Evolutionary conservation across 805 yeast species (phyloP), one percentile per base, ranked within the genome.

Genomic region (Candida adriatica): DNA sequence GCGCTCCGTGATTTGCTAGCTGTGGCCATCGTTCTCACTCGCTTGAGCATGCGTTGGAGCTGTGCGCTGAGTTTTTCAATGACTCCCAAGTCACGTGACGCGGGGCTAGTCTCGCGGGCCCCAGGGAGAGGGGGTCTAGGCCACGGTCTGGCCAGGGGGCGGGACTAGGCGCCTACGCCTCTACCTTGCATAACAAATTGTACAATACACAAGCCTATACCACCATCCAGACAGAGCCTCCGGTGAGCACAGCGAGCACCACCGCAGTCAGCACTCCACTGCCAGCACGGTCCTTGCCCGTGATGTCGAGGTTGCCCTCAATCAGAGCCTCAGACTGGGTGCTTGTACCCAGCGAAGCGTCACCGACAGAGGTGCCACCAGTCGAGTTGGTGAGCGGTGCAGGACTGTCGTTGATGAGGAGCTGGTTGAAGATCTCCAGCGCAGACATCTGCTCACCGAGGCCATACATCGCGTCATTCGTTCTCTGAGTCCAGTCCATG

Each of bases 211-310:
- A 19, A 19, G 11, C 22, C 22, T 8, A 19, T 19, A 73, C 53
- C 30, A 76, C 51, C 88, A 90, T 79, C 96, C 97, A 87, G 20
- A 76, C 63, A 19, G 82, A 69, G 16, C 87, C 75, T 22, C 78
- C 85, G 14, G 77, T 53, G 16, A 86, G 46, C 3, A 66, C 52
- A 2, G 73, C 72, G 41, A 85, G 55, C 1, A 81, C 76, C 6
- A 85, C 56, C 0, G 88, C 94, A 0, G 98, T 90, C 26, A 85
- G 56, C 15, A 88, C 63, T 29, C 94, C 94, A 1, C 96, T 96
- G 30, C 97, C 97, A 2, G 86, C 95, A 46, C 68, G 72, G 51
- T 85, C 95, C 38, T 72, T 75, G 0, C 62, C 55, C 1, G 74
- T 62, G 26, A 87, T 73, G 1, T 54, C 59, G 29, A 79, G 54